Conservation (phyloP, 2,329 filamentous ascomycete species). For the Aspergillus arachidicola region DNA sequence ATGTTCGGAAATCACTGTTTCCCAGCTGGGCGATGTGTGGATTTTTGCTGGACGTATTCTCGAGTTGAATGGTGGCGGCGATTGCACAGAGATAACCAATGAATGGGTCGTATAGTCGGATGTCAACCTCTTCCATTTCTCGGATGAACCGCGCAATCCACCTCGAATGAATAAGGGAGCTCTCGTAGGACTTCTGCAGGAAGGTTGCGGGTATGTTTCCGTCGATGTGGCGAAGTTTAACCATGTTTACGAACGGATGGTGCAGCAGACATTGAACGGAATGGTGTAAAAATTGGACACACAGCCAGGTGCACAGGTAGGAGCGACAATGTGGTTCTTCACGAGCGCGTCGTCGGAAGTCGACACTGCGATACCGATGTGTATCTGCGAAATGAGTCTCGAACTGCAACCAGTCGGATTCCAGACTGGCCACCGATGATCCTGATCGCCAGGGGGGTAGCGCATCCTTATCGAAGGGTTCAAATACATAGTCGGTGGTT, state of each 20-base stretch:
- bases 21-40: conserved; percentile 26
- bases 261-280: conserved; percentile 28
- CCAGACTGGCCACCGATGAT: conserved; percentile 25
- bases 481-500: conserved; percentile 29
- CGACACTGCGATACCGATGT: conserved; percentile 31
- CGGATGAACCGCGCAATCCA: conserved; percentile 30
- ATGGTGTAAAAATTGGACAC: conserved; percentile 31
- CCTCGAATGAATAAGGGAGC: conserved; percentile 29
- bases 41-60: conserved; percentile 29
- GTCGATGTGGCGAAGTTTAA: conserved; percentile 28
- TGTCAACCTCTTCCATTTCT: conserved; percentile 27
- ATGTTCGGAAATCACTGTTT: conserved; percentile 25
- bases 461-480: conserved; percentile 16
- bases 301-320: conserved; percentile 31
- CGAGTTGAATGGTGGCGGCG: conserved; percentile 31
- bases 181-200: conserved; percentile 32
- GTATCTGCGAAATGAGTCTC: conserved; percentile 30
- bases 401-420: conserved; percentile 31
- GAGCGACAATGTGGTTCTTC: conserved; percentile 24
- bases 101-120: conserved; percentile 28
- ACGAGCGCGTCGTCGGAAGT: conserved; percentile 26
- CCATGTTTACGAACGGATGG: conserved; percentile 32
- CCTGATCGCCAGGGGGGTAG: conserved; percentile 28
- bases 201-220: conserved; percentile 29
- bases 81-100: conserved; percentile 31